These are phyloP conservation scores for Penicillium antarcticum DNA, from an alignment of 495 filamentous ascomycete genomes.

Conservation along the genomic window DNA sequence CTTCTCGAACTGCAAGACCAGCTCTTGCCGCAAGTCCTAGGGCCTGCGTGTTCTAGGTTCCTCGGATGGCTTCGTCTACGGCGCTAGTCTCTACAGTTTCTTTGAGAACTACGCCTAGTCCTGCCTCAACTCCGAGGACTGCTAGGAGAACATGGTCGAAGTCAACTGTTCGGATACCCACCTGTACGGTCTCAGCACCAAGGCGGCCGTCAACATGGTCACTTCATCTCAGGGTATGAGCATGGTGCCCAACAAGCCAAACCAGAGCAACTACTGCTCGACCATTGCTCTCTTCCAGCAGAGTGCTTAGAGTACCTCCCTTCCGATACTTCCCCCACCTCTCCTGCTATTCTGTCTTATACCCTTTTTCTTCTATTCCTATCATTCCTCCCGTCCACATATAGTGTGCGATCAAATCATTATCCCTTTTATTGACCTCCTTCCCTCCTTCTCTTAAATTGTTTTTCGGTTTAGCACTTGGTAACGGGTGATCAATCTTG, in stretches of 20 bases:
- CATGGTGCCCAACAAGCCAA: constrained; percentile 61
- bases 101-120: constrained; percentile 82
- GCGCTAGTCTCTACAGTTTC: constrained; percentile 81
- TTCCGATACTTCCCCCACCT: constrained; percentile 1
- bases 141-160: constrained; percentile 84
- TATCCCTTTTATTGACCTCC: not conserved
- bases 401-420: too few species aligned
- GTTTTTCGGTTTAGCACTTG: not conserved
- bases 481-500: not conserved
- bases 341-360: not conserved
- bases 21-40: constrained; percentile 75
- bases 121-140: constrained; percentile 70
- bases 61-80: constrained; percentile 67
- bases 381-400: too few species aligned
- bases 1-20: constrained; percentile 60
- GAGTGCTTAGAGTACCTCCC: constrained; percentile 9
- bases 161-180: constrained; percentile 71
- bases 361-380: not conserved
- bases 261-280: constrained; percentile 71
- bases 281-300: constrained; percentile 65
- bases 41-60: constrained; percentile 75
- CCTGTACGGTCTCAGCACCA: constrained; percentile 80
- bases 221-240: constrained; percentile 46
- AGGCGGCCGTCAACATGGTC: constrained; percentile 82
- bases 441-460: not conserved